phyloP scores from a whole-genome alignment of 2,329 filamentous ascomycete species.

The Fusarium sp. region DNA sequence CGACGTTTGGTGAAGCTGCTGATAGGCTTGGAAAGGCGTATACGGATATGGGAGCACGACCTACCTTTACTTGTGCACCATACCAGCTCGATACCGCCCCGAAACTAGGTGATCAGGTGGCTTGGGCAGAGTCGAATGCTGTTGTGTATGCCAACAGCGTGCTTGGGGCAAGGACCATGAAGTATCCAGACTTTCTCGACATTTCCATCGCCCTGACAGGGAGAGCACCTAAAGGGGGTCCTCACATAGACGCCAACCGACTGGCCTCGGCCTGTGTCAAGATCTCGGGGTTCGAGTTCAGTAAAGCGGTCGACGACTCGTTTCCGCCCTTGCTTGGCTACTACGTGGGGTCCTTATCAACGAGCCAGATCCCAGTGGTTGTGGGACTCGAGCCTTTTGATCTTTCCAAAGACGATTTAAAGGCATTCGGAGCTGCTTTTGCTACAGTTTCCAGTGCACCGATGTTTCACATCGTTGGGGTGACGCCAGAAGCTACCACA shows the following conservation, averaged over 20 bases:
- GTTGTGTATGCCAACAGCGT: slow-evolving; percentile 61
- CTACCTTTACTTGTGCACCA: slow-evolving; percentile 58
- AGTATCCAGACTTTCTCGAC: slow-evolving; percentile 60
- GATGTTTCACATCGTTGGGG: slow-evolving; percentile 57
- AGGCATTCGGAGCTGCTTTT: slow-evolving; percentile 59
- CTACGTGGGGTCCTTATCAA: neutral
- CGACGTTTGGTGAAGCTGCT: slow-evolving; percentile 45
- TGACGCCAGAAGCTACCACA: slow-evolving; percentile 52
- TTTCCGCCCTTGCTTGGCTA: neutral
- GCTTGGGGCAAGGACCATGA: slow-evolving; percentile 56
- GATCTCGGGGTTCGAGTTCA: neutral
- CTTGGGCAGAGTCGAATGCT: slow-evolving; percentile 59
- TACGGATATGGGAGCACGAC: slow-evolving; percentile 53
- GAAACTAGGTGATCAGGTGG: slow-evolving; percentile 52
- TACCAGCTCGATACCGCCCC: slow-evolving; percentile 52
- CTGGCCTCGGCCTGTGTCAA: slow-evolving; percentile 24
- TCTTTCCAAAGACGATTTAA: slow-evolving; percentile 49
- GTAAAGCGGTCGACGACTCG: neutral
- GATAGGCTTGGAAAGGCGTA: slow-evolving; percentile 53
- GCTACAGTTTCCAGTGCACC: slow-evolving; percentile 55
- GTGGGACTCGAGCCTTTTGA: slow-evolving; percentile 33
- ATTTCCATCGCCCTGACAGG: slow-evolving; percentile 58
- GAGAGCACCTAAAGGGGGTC: slow-evolving; percentile 61
- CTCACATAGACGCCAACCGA: slow-evolving; percentile 55
- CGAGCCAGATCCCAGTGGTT: neutral